A percentile compares a stretch with the other conserved stretches of the same genome.
Evolutionary conservation across 345 rosid species (phyloP).

Genomic region (Euphorbia tirucalli): DNA sequence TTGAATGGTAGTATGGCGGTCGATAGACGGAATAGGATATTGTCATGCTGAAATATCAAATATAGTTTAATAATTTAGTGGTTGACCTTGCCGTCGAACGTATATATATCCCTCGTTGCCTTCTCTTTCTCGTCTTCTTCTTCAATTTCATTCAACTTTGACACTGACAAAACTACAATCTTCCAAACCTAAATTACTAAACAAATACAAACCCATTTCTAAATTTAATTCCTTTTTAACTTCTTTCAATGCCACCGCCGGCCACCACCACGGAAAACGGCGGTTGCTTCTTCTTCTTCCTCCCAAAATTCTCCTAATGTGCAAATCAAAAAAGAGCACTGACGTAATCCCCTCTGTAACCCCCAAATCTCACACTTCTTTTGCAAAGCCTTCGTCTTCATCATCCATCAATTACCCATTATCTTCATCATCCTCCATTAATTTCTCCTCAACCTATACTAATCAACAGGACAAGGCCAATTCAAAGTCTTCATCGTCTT

Average conservation of each 20-base stretch:
- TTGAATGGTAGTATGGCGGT: too few species aligned
- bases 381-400: background rate
- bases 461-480: background rate
- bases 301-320: conserved; percentile 18
- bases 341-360: background rate
- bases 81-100: too few species aligned
- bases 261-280: background rate
- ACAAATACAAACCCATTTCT: background rate
- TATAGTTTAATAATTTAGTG: too few species aligned
- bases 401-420: background rate
- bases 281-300: background rate
- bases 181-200: background rate
- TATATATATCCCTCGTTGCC: background rate
- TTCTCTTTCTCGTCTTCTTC: background rate
- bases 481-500: background rate
- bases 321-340: conserved; percentile 33
- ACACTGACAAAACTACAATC: background rate
- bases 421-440: background rate
- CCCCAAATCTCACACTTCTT: conserved; percentile 4
- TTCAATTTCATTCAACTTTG: background rate
- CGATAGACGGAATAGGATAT: too few species aligned
- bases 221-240: background rate
- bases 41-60: too few species aligned
- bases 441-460: background rate
- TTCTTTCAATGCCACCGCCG: background rate